Evolutionary conservation across 2,329 filamentous ascomycete genomes (phyloP), one percentile per base, ranked within the genome.

Genomic region (Fusarium paranaense): DNA sequence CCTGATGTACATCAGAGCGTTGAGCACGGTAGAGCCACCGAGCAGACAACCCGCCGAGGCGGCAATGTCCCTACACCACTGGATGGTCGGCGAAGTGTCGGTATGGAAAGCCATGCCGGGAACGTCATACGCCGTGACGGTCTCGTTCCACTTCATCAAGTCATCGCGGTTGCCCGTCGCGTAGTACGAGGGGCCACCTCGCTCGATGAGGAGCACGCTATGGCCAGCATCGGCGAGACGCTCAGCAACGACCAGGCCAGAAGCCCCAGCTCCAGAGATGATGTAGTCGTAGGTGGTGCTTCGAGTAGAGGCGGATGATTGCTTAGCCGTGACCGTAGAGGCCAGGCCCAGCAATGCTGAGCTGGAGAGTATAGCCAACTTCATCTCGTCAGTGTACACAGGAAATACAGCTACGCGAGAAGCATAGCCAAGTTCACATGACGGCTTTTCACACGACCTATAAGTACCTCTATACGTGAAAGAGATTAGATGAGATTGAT

Each of bases 51-150:
- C 92, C 5, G 91, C 76, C 0, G 70, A 67, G 18, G 62, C 70
- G 18, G 69, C 67, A 25, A 70, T 72, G 16, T 78, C 76, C 14
- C 30, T 69, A 37, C 76, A 78, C 70, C 75, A 78, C 37, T 78
- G 67, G 14, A 72, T 71, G 3, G 74, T 75, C 6, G 72, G 79
- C 91, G 87, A 30, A 84, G 81, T 90, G 16, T 90, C 92, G 75
- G 93, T 93, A 82, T 92, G 85, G 79, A 93, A 93, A 81, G 90
- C 92, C 67, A 93, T 87, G 70, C 91, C 91, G 1, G 91, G 91
- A 2, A 93, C 88, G 77, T 94, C 92, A 77, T 93, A 93, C 50
- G 91, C 90, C 20, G 91, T 93, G 54, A 94, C 79, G 64, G 90
- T 89, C 33, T 87, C 82, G 14, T 90, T 85, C 92, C 92, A 94